Conservation (phyloP, 805 yeast genomes). For the Schizosaccharomyces japonicus region DNA sequence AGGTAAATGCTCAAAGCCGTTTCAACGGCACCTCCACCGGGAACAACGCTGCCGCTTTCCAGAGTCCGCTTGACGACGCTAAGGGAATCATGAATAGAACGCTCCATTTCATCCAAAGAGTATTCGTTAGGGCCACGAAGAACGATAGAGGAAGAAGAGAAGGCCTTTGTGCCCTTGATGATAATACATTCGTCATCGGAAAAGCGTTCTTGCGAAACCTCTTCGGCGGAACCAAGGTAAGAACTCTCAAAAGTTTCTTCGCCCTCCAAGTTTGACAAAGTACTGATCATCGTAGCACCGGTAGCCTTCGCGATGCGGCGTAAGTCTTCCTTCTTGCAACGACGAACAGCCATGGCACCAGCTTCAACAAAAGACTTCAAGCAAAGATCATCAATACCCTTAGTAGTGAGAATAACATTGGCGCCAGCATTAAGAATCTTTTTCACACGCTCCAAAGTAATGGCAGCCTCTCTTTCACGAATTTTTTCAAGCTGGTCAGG, state of each 20-base stretch:
- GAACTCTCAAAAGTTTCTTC: slow-evolving; percentile 75
- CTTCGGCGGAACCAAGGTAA: slow-evolving; percentile 71
- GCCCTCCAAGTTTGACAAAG: slow-evolving; percentile 84
- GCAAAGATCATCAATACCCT: slow-evolving; percentile 85
- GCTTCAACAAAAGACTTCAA: slow-evolving; percentile 77
- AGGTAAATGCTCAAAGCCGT: slow-evolving; percentile 80
- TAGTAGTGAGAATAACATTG: slow-evolving; percentile 74
- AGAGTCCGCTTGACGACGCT: slow-evolving; percentile 87
- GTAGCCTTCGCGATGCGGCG: slow-evolving; percentile 94
- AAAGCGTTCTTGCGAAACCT: slow-evolving; percentile 69
- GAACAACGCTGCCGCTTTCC: slow-evolving; percentile 83
- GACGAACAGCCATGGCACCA: slow-evolving; percentile 83
- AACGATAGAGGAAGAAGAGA: slow-evolving; percentile 73
- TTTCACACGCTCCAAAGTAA: slow-evolving; percentile 56
- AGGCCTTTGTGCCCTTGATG: slow-evolving; percentile 71
- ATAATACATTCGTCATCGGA: slow-evolving; percentile 94
- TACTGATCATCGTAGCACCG: slow-evolving; percentile 74
- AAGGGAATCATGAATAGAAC: slow-evolving; percentile 83
- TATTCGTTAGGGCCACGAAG: slow-evolving; percentile 80
- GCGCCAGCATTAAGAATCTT: slow-evolving; percentile 76
- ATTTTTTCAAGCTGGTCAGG: slow-evolving; percentile 91
- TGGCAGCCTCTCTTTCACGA: slow-evolving; percentile 68
- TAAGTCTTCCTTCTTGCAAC: slow-evolving; percentile 90
- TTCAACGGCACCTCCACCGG: slow-evolving; percentile 99
- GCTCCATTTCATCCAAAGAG: slow-evolving; percentile 92